Conservation (phyloP, 495 filamentous ascomycete species). For the Neurospora intermedia region DNA sequence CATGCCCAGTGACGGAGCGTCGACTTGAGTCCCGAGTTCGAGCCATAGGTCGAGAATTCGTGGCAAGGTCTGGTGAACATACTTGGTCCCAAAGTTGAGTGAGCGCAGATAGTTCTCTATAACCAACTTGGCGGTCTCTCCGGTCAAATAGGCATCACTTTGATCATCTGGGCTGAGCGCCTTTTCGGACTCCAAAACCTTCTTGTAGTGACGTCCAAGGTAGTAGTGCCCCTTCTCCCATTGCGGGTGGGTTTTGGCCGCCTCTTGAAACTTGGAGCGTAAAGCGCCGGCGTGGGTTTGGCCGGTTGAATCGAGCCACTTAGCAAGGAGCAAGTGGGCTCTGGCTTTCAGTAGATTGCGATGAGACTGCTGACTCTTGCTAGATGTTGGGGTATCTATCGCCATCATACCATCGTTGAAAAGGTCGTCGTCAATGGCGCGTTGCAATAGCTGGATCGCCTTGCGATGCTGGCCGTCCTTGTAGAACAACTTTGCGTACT, state of each 20-base stretch:
- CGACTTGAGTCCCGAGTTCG: constrained; percentile 69
- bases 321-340: constrained; percentile 81
- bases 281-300: constrained; percentile 75
- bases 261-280: constrained; percentile 66
- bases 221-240: constrained; percentile 99
- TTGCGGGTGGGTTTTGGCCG: constrained; percentile 46
- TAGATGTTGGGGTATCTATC: constrained; percentile 34
- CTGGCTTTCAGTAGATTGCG: constrained; percentile 47
- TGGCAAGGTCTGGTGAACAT: constrained; percentile 86
- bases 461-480: constrained; percentile 88
- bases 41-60: constrained; percentile 88
- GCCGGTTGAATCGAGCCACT: constrained; percentile 88
- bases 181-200: constrained; percentile 83
- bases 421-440: constrained; percentile 67
- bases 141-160: constrained; percentile 46
- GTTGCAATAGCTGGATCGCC: constrained; percentile 81
- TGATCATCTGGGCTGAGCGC: constrained; percentile 56
- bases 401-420: constrained; percentile 34
- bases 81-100: constrained; percentile 79
- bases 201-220: constrained; percentile 94
- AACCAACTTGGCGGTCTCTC: constrained; percentile 78
- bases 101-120: constrained; percentile 89
- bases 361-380: constrained; percentile 32
- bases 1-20: constrained; percentile 55
- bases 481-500: constrained; percentile 90